A percentile compares a stretch with the other conserved stretches of the same genome.
Evolutionary conservation across 2,329 filamentous ascomycete genomes (phyloP).

Genomic region (Microthyrium microscopicum): DNA sequence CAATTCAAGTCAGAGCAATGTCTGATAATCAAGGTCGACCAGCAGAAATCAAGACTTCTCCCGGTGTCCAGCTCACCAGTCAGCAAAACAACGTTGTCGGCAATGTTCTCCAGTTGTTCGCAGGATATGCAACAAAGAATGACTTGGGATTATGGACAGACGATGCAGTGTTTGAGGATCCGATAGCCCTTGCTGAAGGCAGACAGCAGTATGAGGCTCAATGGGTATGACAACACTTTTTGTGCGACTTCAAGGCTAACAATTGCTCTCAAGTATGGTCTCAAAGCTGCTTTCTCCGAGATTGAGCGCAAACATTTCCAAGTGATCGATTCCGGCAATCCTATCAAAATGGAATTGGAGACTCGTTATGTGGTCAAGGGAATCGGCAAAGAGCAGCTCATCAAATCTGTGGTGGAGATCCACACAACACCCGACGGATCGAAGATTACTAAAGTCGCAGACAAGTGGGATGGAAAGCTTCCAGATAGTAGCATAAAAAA

Average conservation of each 20-base stretch:
- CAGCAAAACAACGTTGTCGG: slow-evolving; percentile 39
- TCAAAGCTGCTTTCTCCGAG: slow-evolving; percentile 39
- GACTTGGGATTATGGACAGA: slow-evolving; percentile 45
- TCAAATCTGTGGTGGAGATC: slow-evolving; percentile 33
- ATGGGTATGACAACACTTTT: slow-evolving; percentile 18
- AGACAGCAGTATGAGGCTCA: slow-evolving; percentile 35
- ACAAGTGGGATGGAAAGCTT: slow-evolving; percentile 37
- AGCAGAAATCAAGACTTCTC: slow-evolving; percentile 33
- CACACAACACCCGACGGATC: slow-evolving; percentile 21
- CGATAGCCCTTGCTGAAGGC: slow-evolving; percentile 39
- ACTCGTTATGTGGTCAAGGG: slow-evolving; percentile 38
- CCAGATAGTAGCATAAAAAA: slow-evolving; percentile 33
- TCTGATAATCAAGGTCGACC: slow-evolving; percentile 38
- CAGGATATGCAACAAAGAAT: slow-evolving; percentile 39
- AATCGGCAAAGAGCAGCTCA: slow-evolving; percentile 32
- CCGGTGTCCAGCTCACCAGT: slow-evolving; percentile 32
- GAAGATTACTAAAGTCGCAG: slow-evolving; percentile 36
- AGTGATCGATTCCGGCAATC: slow-evolving; percentile 39
- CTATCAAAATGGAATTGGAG: slow-evolving; percentile 39
- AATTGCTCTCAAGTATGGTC: slow-evolving; percentile 33
- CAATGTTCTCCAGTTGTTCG: slow-evolving; percentile 45
- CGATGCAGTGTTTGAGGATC: slow-evolving; percentile 40
- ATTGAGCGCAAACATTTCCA: slow-evolving; percentile 38
- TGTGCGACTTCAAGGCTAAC: background rate
- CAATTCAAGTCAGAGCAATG: too few relatives aligned